Evolutionary conservation across 495 filamentous ascomycete genomes (phyloP).

Genomic region (Aspergillus hancockii): DNA sequence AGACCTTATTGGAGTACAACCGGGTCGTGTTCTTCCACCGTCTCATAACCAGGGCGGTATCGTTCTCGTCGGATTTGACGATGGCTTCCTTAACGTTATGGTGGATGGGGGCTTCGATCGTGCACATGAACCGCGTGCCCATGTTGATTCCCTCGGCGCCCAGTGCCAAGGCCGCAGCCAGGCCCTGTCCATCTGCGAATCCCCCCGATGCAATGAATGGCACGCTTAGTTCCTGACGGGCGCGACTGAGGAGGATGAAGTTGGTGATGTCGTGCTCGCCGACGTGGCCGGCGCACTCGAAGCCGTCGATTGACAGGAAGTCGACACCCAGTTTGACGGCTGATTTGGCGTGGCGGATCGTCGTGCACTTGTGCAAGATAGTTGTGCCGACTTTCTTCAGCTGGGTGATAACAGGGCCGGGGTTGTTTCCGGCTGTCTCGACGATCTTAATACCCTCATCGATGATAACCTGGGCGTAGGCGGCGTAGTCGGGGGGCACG

Average conservation of each 20-base stretch:
- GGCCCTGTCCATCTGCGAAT: constrained; percentile 91
- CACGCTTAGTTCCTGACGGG: constrained; percentile 78
- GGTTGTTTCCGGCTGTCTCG: constrained; percentile 94
- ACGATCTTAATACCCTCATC: constrained; percentile 93
- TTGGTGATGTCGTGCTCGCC: constrained; percentile 97
- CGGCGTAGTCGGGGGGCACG: constrained; percentile 85
- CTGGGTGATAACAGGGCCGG: constrained; percentile 85
- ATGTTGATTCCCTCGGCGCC: constrained; percentile 95
- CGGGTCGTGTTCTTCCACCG: constrained; percentile 93
- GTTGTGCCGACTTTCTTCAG: constrained; percentile 77
- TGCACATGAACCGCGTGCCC: constrained; percentile 94
- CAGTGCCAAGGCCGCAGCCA: constrained; percentile 87
- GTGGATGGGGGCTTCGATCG: constrained; percentile 89
- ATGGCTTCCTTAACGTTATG: constrained; percentile 91
- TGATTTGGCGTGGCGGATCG: constrained; percentile 87
- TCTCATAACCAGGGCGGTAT: constrained; percentile 84
- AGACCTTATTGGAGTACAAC: constrained; percentile 86
- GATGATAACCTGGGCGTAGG: constrained; percentile 90
- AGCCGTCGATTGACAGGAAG: constrained; percentile 94
- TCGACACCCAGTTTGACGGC: constrained; percentile 95
- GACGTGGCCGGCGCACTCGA: constrained; percentile 96
- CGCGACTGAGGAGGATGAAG: constrained; percentile 86
- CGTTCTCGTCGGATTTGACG: constrained; percentile 82
- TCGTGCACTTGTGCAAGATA: constrained; percentile 97
- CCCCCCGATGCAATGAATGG: constrained; percentile 96